phyloP scores from a whole-genome alignment of 257 asterid species.

The Salvia hispanica region DNA sequence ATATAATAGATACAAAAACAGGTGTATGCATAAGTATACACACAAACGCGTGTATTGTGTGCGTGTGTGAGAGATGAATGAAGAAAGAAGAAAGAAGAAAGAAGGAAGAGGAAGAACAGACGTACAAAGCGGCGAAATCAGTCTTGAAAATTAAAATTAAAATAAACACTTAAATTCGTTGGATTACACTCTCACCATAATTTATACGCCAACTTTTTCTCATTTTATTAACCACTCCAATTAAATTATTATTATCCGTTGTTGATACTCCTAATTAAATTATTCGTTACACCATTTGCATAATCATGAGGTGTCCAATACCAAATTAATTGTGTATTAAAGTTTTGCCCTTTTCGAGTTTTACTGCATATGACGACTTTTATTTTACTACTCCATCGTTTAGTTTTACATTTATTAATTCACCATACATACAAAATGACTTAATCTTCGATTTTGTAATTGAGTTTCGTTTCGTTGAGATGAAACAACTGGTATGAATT shows the following conservation, averaged over 20 bases:
- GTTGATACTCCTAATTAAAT: background rate
- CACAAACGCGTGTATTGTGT: background rate
- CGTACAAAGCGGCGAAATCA: slow-evolving; percentile 32
- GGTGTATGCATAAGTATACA: background rate
- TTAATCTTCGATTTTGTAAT: too few relatives aligned
- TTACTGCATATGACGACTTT: too few relatives aligned
- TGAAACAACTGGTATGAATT: background rate
- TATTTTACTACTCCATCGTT: too few relatives aligned
- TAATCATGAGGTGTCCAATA: background rate
- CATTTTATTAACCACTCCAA: slow-evolving; percentile 11
- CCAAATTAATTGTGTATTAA: background rate
- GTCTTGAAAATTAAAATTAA: background rate
- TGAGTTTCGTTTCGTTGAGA: too few relatives aligned
- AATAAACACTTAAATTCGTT: background rate
- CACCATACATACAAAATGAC: too few relatives aligned
- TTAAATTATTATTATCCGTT: background rate
- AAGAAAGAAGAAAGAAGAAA: slow-evolving; percentile 23
- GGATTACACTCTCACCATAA: background rate
- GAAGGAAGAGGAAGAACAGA: slow-evolving; percentile 26
- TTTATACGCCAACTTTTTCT: slow-evolving; percentile 9
- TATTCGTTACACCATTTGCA: background rate
- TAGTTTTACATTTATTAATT: too few relatives aligned
- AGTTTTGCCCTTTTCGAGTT: too few relatives aligned
- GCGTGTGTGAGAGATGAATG: slow-evolving; percentile 18
- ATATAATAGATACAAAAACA: slow-evolving; percentile 21